Percentiles rank a stretch among this genome's conserved stretches.
These are phyloP conservation scores for Boletales sp. DNA, from an alignment of 768 basidiomycete species.

Conservation along the genomic window DNA sequence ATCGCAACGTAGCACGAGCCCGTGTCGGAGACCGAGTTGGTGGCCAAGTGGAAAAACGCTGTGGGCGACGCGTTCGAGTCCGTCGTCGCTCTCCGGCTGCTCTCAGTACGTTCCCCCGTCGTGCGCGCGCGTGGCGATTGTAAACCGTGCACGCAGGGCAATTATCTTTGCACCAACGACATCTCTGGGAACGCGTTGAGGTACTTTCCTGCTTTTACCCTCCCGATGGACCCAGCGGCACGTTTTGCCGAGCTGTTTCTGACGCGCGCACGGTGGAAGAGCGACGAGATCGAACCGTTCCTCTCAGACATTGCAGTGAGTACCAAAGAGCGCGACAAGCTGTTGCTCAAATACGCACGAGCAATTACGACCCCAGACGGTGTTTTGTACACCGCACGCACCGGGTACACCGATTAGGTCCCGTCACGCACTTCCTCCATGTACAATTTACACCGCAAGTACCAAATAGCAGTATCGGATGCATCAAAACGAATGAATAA, in stretches of 20 bases:
- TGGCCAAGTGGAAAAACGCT: constrained; percentile 63
- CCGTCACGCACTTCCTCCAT: too few relatives aligned
- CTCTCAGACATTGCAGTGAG: constrained; percentile 79
- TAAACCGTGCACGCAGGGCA: constrained; percentile 51
- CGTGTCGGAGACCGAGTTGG: constrained; percentile 51
- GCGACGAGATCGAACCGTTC: constrained; percentile 79
- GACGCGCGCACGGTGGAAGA: constrained; percentile 70
- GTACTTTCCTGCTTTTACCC: constrained; percentile 72
- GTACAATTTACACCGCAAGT: too few relatives aligned
- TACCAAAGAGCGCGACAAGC: constrained; percentile 80
- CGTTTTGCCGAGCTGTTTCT: constrained; percentile 90
- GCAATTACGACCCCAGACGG: constrained; percentile 67
- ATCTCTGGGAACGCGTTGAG: constrained; percentile 41
- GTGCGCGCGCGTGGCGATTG: too few relatives aligned
- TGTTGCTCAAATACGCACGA: constrained; percentile 83
- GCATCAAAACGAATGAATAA: background rate
- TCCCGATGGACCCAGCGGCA: constrained; percentile 73
- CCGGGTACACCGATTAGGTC: constrained; percentile 50
- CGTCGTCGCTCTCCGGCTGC: constrained; percentile 56
- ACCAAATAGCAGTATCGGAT: background rate
- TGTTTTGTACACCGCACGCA: constrained; percentile 71
- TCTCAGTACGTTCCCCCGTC: constrained; percentile 49
- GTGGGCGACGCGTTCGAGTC: constrained; percentile 79
- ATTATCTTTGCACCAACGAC: constrained; percentile 54
- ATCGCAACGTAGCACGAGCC: constrained; percentile 48